Conservation (phyloP, 2,329 filamentous ascomycete species). For the Cercospora janseana region DNA sequence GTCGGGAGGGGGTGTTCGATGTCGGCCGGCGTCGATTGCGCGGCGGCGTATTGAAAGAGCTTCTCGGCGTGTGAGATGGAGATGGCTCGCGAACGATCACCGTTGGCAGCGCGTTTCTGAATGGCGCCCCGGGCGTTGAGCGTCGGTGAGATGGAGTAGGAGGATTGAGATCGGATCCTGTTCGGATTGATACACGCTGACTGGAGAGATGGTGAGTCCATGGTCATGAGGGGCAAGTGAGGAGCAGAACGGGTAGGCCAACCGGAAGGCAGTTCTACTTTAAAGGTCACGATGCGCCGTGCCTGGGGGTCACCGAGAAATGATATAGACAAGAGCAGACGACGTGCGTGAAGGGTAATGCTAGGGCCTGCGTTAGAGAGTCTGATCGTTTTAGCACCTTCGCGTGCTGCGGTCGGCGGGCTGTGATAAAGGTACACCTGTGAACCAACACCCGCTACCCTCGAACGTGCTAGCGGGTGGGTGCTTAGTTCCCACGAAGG, state of each 20-base stretch:
- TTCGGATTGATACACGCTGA: conserved; percentile 20
- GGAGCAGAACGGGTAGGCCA: conserved; percentile 26
- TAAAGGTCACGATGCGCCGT: conserved; percentile 20
- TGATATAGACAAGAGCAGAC: conserved; percentile 25
- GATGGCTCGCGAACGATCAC: conserved; percentile 31
- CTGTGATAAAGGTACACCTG: conserved; percentile 31
- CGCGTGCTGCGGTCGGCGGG: conserved; percentile 14
- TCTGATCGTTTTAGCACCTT: conserved; percentile 28
- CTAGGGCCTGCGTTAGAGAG: conserved; percentile 27
- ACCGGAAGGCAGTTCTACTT: conserved; percentile 24
- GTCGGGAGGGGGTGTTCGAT: conserved; percentile 17
- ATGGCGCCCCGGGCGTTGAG: conserved; percentile 33
- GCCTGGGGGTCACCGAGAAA: conserved; percentile 20
- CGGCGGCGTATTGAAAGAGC: conserved; percentile 31
- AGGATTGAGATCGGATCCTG: conserved; percentile 31
- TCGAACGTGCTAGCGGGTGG: conserved; percentile 25
- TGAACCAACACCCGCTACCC: conserved; percentile 29
- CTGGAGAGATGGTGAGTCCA: conserved; percentile 38
- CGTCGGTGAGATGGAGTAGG: conserved; percentile 27
- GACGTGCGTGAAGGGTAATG: conserved; percentile 22
- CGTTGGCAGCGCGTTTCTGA: conserved; percentile 30
- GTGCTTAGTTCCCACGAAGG: conserved; percentile 28
- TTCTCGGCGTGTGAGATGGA: conserved; percentile 35
- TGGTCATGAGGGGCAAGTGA: conserved; percentile 25
- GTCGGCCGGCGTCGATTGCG: conserved; percentile 24